Evolutionary conservation across 495 filamentous ascomycete species (phyloP).

Genomic region (Thozetella sp.): DNA sequence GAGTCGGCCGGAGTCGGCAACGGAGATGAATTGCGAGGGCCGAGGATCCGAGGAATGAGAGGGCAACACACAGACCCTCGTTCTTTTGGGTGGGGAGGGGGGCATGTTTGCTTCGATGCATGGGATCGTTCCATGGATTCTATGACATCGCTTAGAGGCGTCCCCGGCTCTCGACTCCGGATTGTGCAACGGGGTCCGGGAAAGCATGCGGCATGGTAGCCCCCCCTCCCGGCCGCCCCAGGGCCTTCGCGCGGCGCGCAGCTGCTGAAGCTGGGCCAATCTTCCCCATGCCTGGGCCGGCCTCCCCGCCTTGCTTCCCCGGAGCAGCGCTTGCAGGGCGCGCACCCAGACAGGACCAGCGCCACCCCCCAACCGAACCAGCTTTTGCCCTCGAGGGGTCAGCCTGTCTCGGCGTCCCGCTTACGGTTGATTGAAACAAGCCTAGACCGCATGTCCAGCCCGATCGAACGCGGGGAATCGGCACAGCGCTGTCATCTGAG

Average conservation of each 20-base stretch:
- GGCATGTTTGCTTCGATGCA: neutral
- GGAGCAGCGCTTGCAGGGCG: slow-evolving; percentile 10
- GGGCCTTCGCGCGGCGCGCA: neutral
- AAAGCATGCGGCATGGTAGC: neutral
- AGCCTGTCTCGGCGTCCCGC: neutral
- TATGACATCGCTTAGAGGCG: slow-evolving; percentile 4
- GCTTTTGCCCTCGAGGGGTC: neutral
- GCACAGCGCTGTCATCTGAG: neutral
- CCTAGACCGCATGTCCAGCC: neutral
- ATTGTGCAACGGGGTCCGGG: neutral
- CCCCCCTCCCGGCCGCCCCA: no score
- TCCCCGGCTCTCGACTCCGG: neutral
- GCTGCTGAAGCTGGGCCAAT: neutral
- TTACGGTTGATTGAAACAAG: slow-evolving; percentile 12
- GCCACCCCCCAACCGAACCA: neutral
- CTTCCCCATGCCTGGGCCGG: slow-evolving; percentile 6
- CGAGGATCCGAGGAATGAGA: neutral
- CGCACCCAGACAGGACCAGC: neutral
- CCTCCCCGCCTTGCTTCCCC: slow-evolving; percentile 12
- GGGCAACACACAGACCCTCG: neutral
- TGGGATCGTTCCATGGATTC: slow-evolving; percentile 1
- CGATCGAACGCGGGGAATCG: slow-evolving; percentile 6
- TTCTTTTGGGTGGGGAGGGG: neutral
- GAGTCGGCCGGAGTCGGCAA: neutral
- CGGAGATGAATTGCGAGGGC: neutral